Percentiles rank a stretch among this genome's conserved stretches.
Conservation (phyloP, 1,139 yeast species). For the Kluyveromyces sp. region DNA sequence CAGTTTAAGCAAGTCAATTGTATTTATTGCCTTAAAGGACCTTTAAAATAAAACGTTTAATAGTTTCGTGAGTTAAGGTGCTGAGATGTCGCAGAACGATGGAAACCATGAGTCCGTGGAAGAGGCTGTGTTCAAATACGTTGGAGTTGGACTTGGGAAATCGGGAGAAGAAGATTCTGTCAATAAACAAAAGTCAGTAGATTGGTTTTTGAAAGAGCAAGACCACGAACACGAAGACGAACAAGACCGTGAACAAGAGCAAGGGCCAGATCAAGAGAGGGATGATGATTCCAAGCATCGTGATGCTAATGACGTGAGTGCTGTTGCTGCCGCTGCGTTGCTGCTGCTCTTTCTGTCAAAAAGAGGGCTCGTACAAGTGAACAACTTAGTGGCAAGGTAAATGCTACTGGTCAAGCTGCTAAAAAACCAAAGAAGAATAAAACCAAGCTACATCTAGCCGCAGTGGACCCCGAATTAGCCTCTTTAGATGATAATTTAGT, state of each 20-base stretch:
- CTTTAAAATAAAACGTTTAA: too few relatives aligned
- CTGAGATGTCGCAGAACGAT: conserved; percentile 6
- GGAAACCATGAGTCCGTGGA: conserved; percentile 26
- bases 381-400: conserved; percentile 3
- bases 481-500: conserved; percentile 36
- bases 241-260: conserved; percentile 18
- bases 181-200: conserved; percentile 20
- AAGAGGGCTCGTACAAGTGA: conserved; percentile 16
- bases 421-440: conserved; percentile 12
- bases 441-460: conserved; percentile 21
- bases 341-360: conserved; percentile 23
- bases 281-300: not conserved
- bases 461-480: conserved; percentile 58
- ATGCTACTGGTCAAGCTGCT: not conserved
- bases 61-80: not conserved
- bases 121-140: conserved; percentile 69
- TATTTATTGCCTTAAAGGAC: too few relatives aligned
- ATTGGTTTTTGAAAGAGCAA: conserved; percentile 30
- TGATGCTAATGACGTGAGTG: conserved; percentile 12
- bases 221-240: conserved; percentile 16
- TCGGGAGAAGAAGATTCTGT: conserved; percentile 1
- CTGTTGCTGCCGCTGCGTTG: conserved; percentile 29
- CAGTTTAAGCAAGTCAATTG: too few relatives aligned
- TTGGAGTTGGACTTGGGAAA: conserved; percentile 19
- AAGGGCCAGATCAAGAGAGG: conserved; percentile 12